Percentiles rank a stretch among this genome's conserved stretches.
Evolutionary conservation across 2,329 filamentous ascomycete species (phyloP).

Genomic region (Cordyceps tenuipes): DNA sequence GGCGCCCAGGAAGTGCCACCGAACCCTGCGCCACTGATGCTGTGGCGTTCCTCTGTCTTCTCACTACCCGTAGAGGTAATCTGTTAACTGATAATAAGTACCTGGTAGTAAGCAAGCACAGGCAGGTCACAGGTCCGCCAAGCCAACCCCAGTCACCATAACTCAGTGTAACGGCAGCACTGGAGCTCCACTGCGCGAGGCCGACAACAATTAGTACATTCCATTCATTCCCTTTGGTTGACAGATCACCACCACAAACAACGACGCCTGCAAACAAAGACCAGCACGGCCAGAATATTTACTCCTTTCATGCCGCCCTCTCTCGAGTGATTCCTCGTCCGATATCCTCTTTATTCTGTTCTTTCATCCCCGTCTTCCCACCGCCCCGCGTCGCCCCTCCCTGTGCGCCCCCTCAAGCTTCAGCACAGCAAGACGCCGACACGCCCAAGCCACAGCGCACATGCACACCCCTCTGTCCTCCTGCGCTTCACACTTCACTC

Average conservation of each 20-base stretch:
- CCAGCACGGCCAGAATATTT: background rate
- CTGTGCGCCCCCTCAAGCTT: background rate
- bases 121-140: no score
- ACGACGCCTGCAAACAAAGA: background rate
- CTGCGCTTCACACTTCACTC: background rate
- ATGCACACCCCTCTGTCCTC: background rate
- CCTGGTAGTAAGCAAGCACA: background rate
- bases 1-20: background rate
- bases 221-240: background rate
- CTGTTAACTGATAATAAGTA: no score
- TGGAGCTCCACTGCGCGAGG: background rate
- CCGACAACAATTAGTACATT: no score
- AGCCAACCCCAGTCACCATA: no score
- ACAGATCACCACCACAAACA: background rate
- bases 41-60: background rate
- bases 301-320: background rate
- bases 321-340: background rate
- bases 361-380: background rate
- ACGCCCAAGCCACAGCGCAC: background rate
- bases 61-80: no score
- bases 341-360: background rate
- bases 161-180: background rate
- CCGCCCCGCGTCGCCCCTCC: background rate
- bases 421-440: slow-evolving; percentile 4
- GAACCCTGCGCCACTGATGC: background rate